Conservation (phyloP, 2,329 filamentous ascomycete species). For the Exophiala calicioides region DNA sequence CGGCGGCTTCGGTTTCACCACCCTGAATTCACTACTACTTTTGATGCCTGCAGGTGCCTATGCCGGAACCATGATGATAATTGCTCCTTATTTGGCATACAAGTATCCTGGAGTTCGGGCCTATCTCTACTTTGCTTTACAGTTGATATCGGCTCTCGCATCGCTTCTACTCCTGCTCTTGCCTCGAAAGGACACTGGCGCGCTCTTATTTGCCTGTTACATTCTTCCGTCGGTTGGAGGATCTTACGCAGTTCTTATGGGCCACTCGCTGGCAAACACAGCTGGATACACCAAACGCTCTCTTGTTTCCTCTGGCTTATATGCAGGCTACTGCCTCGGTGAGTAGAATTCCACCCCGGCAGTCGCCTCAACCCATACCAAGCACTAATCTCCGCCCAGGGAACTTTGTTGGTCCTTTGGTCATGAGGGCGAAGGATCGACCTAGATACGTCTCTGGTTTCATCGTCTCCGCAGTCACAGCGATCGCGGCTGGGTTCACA, state of each 20-base stretch:
- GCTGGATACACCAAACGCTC: constrained; percentile 32
- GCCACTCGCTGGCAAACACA: constrained; percentile 44
- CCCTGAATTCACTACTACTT: constrained; percentile 66
- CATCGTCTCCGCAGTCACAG: constrained; percentile 36
- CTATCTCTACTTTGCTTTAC: constrained; percentile 44
- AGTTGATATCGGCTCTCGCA: constrained; percentile 46
- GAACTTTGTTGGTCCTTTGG: constrained; percentile 38
- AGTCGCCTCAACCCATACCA: constrained; percentile 35
- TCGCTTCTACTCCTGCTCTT: constrained; percentile 49
- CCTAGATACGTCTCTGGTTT: constrained; percentile 29
- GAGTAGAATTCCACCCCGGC: constrained; percentile 49
- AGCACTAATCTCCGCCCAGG: constrained; percentile 44
- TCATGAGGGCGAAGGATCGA: constrained; percentile 36
- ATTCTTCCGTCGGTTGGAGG: constrained; percentile 50
- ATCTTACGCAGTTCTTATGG: constrained; percentile 55
- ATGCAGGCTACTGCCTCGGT: constrained; percentile 33
- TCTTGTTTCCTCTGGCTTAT: constrained; percentile 25
- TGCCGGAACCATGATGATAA: constrained; percentile 42
- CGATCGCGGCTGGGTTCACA: constrained; percentile 32
- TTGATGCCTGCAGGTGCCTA: constrained; percentile 45
- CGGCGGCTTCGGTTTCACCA: constrained; percentile 66
- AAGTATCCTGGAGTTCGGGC: constrained; percentile 38
- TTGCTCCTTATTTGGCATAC: constrained; percentile 45
- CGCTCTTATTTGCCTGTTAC: constrained; percentile 51
- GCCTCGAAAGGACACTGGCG: constrained; percentile 45